These are phyloP conservation scores for Euryodendron excelsum DNA, from an alignment of 148 eudicot genomes.

Conservation along the genomic window DNA sequence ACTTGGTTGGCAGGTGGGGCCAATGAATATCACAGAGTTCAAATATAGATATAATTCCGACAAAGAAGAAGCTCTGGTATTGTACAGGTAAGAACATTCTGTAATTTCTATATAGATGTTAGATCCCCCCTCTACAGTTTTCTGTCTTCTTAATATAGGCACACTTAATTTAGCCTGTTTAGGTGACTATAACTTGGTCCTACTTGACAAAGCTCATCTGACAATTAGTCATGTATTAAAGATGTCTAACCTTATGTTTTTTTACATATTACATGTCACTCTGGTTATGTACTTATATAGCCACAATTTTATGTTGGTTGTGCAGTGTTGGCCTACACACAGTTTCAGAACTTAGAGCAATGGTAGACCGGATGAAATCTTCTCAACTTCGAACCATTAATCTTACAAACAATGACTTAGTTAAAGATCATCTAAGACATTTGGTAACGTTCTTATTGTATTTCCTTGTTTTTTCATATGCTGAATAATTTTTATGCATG, in stretches of 20 bases:
- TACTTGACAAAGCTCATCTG: not conserved
- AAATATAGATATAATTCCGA: conserved; percentile 67
- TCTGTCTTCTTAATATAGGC: not conserved
- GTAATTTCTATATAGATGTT: conserved; percentile 3
- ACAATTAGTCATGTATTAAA: not conserved
- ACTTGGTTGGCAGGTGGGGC: conserved; percentile 66
- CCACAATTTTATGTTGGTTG: not conserved
- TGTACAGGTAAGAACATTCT: conserved; percentile 66
- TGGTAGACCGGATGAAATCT: conserved; percentile 77
- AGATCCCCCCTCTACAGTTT: not conserved
- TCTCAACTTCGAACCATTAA: conserved; percentile 64
- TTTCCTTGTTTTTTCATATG: not conserved
- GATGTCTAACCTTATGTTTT: not conserved
- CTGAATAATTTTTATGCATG: not conserved
- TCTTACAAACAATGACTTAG: conserved; percentile 84
- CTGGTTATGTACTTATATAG: not conserved
- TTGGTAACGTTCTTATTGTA: conserved; percentile 46
- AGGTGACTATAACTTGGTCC: not conserved
- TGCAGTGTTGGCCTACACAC: conserved; percentile 96
- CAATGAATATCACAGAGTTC: conserved; percentile 95
- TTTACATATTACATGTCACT: not conserved
- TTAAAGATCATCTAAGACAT: conserved; percentile 94
- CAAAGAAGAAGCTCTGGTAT: conserved; percentile 64
- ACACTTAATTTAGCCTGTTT: not conserved
- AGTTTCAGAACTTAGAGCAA: conserved; percentile 61